Conservation (phyloP, 352 stramenopile species). For the Phytophthora nicotianae region DNA sequence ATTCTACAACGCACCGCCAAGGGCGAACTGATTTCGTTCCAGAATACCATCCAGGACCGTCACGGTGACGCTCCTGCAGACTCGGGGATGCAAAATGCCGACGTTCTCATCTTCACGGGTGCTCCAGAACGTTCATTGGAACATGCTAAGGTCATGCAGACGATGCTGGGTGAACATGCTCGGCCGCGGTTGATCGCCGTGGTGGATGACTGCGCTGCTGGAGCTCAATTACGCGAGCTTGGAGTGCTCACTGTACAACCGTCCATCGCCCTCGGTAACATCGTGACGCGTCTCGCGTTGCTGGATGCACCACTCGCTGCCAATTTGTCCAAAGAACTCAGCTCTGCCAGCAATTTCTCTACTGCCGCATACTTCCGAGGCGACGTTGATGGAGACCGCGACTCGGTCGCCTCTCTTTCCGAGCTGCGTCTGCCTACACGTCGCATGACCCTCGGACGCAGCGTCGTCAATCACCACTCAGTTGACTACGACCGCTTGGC, state of each 20-base stretch:
- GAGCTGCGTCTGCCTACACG: slow-evolving; percentile 46
- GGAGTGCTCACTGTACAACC: slow-evolving; percentile 68
- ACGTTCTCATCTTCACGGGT: slow-evolving; percentile 68
- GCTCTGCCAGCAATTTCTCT: slow-evolving; percentile 42
- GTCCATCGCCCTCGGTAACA: slow-evolving; percentile 70
- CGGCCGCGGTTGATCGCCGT: slow-evolving; percentile 58
- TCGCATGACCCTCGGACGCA: slow-evolving; percentile 51
- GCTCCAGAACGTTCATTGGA: slow-evolving; percentile 50
- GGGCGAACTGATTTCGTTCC: slow-evolving; percentile 64
- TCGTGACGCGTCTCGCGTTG: slow-evolving; percentile 60
- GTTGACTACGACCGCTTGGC: slow-evolving; percentile 59
- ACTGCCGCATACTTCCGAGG: slow-evolving; percentile 59
- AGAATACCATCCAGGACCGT: slow-evolving; percentile 58
- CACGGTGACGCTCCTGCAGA: slow-evolving; percentile 24
- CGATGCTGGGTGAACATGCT: slow-evolving; percentile 42
- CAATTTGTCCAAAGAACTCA: slow-evolving; percentile 48
- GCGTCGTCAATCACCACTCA: slow-evolving; percentile 69
- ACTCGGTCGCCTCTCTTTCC: slow-evolving; percentile 49
- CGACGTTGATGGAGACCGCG: slow-evolving; percentile 32
- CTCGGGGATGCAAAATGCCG: slow-evolving; percentile 42
- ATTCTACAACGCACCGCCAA: slow-evolving; percentile 61
- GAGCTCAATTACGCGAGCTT: slow-evolving; percentile 50
- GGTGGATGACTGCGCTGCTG: slow-evolving; percentile 46
- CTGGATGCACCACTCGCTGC: slow-evolving; percentile 46
- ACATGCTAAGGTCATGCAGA: slow-evolving; percentile 57